phyloP scores from a whole-genome alignment of 2,329 filamentous ascomycete species.

The Penicillium decumbens region DNA sequence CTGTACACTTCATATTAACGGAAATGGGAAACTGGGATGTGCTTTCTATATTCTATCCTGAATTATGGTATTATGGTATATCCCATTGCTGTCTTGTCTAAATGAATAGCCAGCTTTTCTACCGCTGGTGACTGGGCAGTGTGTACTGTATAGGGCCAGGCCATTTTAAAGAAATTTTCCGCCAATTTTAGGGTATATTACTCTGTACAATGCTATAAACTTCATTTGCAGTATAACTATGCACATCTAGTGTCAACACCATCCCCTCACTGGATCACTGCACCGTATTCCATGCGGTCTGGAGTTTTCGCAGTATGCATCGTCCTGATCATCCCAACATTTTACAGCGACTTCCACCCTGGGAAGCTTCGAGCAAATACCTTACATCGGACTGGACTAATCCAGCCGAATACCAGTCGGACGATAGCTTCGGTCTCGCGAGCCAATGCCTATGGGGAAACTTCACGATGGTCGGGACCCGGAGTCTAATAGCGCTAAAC shows the following conservation, averaged over 20 bases:
- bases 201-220: background rate
- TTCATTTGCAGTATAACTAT: background rate
- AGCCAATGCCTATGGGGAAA: conserved; percentile 15
- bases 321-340: conserved; percentile 3
- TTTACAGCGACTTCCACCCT: conserved; percentile 16
- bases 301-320: conserved; percentile 12
- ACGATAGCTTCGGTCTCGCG: conserved; percentile 12
- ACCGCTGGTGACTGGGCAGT: background rate
- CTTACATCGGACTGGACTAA: conserved; percentile 5
- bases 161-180: background rate
- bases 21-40: background rate
- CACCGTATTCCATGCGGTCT: conserved; percentile 2
- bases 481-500: conserved; percentile 5
- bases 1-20: conserved; percentile 13
- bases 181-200: background rate
- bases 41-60: background rate
- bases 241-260: background rate
- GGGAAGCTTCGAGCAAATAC: conserved; percentile 1
- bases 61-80: background rate
- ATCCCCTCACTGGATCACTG: background rate
- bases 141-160: background rate
- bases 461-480: background rate
- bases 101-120: background rate
- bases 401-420: conserved; percentile 10
- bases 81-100: background rate